phyloP scores from a whole-genome alignment of 257 asterid genomes.

The Dorcoceras hygrometricum region DNA sequence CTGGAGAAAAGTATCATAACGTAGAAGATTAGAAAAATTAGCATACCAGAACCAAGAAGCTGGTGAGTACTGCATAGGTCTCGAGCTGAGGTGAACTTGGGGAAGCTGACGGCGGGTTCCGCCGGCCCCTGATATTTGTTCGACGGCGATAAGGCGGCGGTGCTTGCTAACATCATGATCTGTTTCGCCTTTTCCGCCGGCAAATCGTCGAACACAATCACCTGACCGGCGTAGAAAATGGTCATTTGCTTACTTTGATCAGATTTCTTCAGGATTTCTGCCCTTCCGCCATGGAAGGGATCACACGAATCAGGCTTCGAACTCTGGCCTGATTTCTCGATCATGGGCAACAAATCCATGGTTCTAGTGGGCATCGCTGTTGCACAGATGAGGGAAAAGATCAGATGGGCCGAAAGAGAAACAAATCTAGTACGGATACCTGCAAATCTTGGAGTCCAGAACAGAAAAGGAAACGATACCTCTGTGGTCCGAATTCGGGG shows the following conservation, averaged over 20 bases:
- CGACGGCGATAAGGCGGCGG: conserved; percentile 25
- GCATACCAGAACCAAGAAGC: conserved; percentile 27
- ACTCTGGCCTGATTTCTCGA: conserved; percentile 36
- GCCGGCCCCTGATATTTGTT: conserved; percentile 28
- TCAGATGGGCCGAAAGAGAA: not conserved
- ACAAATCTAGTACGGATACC: not conserved
- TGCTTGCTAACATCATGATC: conserved; percentile 38
- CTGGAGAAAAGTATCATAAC: no score
- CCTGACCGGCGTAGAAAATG: conserved; percentile 49
- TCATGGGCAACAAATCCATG: conserved; percentile 46
- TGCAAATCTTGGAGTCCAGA: not conserved
- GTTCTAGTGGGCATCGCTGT: conserved; percentile 45
- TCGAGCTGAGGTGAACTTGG: conserved; percentile 7
- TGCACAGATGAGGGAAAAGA: not conserved
- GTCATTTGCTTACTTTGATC: conserved; percentile 42
- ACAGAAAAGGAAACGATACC: conserved; percentile 33
- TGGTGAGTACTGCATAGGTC: conserved; percentile 20
- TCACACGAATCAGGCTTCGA: not conserved
- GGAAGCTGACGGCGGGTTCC: conserved; percentile 33
- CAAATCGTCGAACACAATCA: conserved; percentile 39
- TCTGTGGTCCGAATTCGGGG: conserved; percentile 37
- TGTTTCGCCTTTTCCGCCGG: conserved; percentile 46
- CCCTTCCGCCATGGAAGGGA: conserved; percentile 21
- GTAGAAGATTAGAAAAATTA: not conserved
- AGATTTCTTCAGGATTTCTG: conserved; percentile 24